Evolutionary conservation across 768 basidiomycete genomes (phyloP), one percentile per base, ranked within the genome.

Genomic region (Mycena indigotica): DNA sequence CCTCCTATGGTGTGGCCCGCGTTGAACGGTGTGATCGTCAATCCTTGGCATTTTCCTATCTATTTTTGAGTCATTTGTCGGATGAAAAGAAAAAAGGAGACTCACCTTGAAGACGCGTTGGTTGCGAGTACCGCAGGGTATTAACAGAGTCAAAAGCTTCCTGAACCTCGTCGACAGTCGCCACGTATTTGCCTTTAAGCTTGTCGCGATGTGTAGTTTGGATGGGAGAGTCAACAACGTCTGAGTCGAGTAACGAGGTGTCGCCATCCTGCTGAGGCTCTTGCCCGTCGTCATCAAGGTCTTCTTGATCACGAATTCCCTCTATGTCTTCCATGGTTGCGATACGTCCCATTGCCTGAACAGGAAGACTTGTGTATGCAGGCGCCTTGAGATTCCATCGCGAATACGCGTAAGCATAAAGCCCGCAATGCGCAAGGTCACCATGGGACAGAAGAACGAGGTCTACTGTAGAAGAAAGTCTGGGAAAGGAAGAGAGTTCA

Each of bases 1-100:
- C 96, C 97, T 58, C 97, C 97, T 16, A 99, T 82, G 0, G 93
- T 93, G 71, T 98, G 95, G 0, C 96, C 97, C 13, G 94, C 90
- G 66, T 91, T 89, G 73, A 95, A 97, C 1, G 97, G 94, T 17
- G 95, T 95, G 61, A 99, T 91, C 2, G 94, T 95, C 66, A 95
- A 76, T 17, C 93, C 93, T 70, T 95, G 91, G 67, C 91, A 93
- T 77, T 94, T 92, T 50, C 93, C 91, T 91, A 67, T 29, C 60
- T 32, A 48, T 28, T 32, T 28, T 25, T 21, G 23, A n/a, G 44
- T 58, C 51, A 66, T 59, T 54, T 25, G 19, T 54, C 19, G 50
- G 45, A 53, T 44, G 50, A 4, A 52, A 30, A 12, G 58, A 30
- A 40, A 41, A 53, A 53, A 38, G n/a, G 41, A 61, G 54, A 70